Evolutionary conservation across 2,329 filamentous ascomycete species (phyloP), one percentile per base, ranked within the genome.

Genomic region (Bipolaris zeicola): DNA sequence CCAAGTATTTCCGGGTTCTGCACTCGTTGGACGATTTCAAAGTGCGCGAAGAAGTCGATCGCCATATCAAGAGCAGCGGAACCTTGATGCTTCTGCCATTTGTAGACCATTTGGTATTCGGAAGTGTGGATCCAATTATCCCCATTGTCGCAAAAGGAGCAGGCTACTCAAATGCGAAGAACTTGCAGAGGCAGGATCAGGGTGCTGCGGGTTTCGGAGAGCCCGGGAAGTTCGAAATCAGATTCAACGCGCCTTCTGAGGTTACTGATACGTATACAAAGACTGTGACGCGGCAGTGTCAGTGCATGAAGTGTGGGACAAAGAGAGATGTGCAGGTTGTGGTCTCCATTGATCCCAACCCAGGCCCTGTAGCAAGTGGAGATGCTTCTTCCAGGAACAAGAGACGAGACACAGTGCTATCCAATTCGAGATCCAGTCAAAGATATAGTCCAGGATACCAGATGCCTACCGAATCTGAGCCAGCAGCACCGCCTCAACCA

Each of bases 281-380:
- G 61, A 72, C 51, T 20, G 69, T 74, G 10, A 65, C 69, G 1
- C 54, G 71, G 18, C 68, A 72, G 56, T 75, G 70, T 43, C 65
- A 73, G 55, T 76, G 73, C 41, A 58, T 73, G 57, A 75, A 75
- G 55, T 76, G 73, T 50, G 73, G 72, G 2, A 69, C 65, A 10
- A 68, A 67, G 33, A 64, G 73, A 50, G 72, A 75, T 60, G 72
- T 76, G 1, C 66, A 67, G 33, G 69, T 76, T 13, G 58, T 69
- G 1, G 65, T 76, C 16, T 73, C 70, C 6, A 56, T 76, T 14
- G 73, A 76, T 60, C 73, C 72, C 0, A 66, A 53, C 50, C 66
- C 66, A 2, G 58, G 52, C 11, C 53, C 51, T 28, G 67, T 66
- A 18, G 54, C 58, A 37, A 41, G 26, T 24, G 38, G 31, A 16